Evolutionary conservation across 1,139 yeast genomes (phyloP).

Genomic region (Torulaspora pretoriensis): DNA sequence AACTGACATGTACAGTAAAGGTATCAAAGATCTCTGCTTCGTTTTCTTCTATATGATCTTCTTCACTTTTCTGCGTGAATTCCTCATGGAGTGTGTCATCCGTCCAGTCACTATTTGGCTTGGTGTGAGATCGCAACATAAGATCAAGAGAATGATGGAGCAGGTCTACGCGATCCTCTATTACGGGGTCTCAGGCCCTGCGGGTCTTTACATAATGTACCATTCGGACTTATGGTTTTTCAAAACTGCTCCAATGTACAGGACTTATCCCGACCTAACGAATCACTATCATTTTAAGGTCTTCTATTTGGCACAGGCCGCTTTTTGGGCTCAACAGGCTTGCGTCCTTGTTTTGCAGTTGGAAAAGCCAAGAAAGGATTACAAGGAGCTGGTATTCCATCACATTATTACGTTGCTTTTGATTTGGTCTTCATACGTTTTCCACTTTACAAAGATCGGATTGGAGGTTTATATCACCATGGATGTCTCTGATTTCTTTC

Average conservation of each 20-base stretch:
- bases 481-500: conserved; percentile 91
- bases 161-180: conserved; percentile 83
- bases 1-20: conserved; percentile 67
- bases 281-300: conserved; percentile 69
- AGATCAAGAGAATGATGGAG: conserved; percentile 80
- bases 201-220: conserved; percentile 86
- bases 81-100: conserved; percentile 76
- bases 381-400: conserved; percentile 83
- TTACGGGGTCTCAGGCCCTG: conserved; percentile 76
- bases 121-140: conserved; percentile 56
- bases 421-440: conserved; percentile 85
- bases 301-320: conserved; percentile 87
- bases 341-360: conserved; percentile 74
- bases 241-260: conserved; percentile 76
- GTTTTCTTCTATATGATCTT: conserved; percentile 76
- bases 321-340: conserved; percentile 97
- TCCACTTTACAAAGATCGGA: conserved; percentile 97
- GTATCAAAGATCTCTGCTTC: conserved; percentile 75
- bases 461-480: conserved; percentile 84
- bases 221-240: conserved; percentile 83
- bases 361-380: conserved; percentile 94
- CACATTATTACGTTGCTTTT: conserved; percentile 88
- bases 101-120: conserved; percentile 59
- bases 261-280: conserved; percentile 74
- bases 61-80: conserved; percentile 88